Evolutionary conservation across 306 rosid genomes (phyloP), one percentile per base, ranked within the genome.

Genomic region (Cotoneaster glaucophyllus): DNA sequence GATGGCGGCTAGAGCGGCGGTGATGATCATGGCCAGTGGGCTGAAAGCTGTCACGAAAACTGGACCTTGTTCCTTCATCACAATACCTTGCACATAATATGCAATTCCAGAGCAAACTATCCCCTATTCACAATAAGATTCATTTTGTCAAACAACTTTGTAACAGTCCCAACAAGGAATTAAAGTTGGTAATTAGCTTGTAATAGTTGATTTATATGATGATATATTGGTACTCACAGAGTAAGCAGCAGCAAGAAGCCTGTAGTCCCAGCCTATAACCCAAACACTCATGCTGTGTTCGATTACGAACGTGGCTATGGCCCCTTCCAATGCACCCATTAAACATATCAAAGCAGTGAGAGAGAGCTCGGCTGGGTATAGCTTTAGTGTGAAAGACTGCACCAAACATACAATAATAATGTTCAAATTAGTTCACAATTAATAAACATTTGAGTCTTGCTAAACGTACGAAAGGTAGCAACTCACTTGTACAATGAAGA

Each of bases 31-130:
- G 74, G 91, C 87, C 8, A 96, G 80, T 59, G 99, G 99, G 45
- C 97, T 96, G 75, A 96, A 96, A 44, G 99, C 88, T 2, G 99
- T 96, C 6, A 93, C 91, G 70, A 96, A 96, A 8, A 96, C 99
- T 4, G 99, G 99, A 57, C 99, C 99, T 31, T 95, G 88, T 83
- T 89, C 87, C 61, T 87, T 86, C 6, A 83, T 96, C 57, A 96
- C 97, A 44, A 92, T 67, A 15, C 98, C 99, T 85, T 96, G 99
- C 67, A 96, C 85, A 44, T 90, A 96, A 74, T 89, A 96, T 32
- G 99, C 99, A 78, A 96, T 87, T 70, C 93, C 99, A 68, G 99
- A 96, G 80, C 99, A 96, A 39, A 92, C 85, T 64, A 92, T 87
- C 25, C 99, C 99, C 99, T 96, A 59, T 5, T 73, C 19, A 77